Base-by-base conservation (phyloP, 768 basidiomycete genomes). In the Rossbeevera mucosa region DNA sequence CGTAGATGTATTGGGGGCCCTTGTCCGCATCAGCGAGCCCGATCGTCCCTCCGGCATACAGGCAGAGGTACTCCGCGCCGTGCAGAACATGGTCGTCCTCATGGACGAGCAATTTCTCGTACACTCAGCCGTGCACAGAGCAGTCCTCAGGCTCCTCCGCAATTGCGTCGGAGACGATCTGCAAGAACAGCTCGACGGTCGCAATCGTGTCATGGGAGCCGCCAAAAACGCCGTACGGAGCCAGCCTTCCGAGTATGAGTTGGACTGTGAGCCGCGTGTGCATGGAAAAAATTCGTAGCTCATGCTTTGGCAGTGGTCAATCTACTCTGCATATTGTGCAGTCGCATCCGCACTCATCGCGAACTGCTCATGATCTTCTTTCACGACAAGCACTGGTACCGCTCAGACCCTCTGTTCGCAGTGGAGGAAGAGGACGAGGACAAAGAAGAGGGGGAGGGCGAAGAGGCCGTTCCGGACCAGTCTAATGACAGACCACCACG, bases 321-420 rank as follows among this genome's bases (percentile, higher is more conserved):
- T 65, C 74, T 96, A 25, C 79, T 97, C 48, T 95, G 93, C 71
- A 90, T 89, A 54, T 70, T 97, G 29, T 95, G 94, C 76, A 93
- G 89, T 62, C 82, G 93, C 42, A 96, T 98, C 64, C 80, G 91
- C 51, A 88, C 89, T 26, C 84, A 87, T 64, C 83, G 91, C 33
- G 91, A 94, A 61, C 76, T 98, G 2, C 81, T 98, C 33, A 89
- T 96, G 80, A 95, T 98, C 57, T 97, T 97, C 75, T 95, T 98
- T 67, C 92, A 94, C 62, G 93, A 95, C 66, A 94, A 90, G 63
- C 84, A 90, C 59, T 91, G 90, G 85, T 86, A 85, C 64, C 83
- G 76, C 9, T 85, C 86, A 6, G 85, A 90, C 55, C 84, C 87
- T 9, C 64, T 90, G 40, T 88, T 86, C 56, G 72, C 84, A 36